Percentiles rank a stretch among this genome's conserved stretches.
phyloP scores from a whole-genome alignment of 106 monocot species.

The Cymbidium sinense region DNA sequence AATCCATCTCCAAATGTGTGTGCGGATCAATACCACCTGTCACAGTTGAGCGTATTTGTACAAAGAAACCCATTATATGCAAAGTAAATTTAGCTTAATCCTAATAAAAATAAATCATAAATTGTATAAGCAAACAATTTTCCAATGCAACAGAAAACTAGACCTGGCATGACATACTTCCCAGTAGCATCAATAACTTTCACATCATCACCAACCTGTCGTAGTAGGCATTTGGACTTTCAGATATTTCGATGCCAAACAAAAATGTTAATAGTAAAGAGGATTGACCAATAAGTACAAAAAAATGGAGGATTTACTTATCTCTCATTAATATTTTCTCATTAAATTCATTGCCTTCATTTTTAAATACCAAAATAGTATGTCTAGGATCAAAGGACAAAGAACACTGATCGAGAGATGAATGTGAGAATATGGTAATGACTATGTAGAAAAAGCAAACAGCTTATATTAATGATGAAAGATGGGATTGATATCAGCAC shows the following conservation, averaged over 20 bases:
- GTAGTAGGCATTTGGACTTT: background rate
- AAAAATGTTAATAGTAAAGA: slow-evolving; percentile 6
- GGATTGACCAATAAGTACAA: background rate
- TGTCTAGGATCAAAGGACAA: background rate
- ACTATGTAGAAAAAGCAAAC: background rate
- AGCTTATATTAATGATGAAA: background rate
- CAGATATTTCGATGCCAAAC: background rate
- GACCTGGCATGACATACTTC: slow-evolving; percentile 99
- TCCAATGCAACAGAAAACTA: background rate
- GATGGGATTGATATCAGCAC: background rate
- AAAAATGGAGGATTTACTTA: background rate
- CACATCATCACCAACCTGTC: slow-evolving; percentile 79
- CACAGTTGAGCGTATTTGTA: slow-evolving; percentile 3
- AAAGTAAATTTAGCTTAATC: background rate
- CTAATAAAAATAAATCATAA: background rate
- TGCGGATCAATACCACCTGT: slow-evolving; percentile 99
- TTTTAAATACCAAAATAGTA: background rate
- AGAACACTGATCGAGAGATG: background rate
- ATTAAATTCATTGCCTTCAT: background rate
- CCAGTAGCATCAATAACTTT: slow-evolving; percentile 85
- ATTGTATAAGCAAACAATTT: background rate
- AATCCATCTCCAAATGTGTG: slow-evolving; percentile 91
- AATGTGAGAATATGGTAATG: background rate
- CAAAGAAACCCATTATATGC: background rate
- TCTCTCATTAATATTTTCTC: background rate